Base-by-base conservation (phyloP, 257 asterid species). In the Phtheirospermum japonicum region DNA sequence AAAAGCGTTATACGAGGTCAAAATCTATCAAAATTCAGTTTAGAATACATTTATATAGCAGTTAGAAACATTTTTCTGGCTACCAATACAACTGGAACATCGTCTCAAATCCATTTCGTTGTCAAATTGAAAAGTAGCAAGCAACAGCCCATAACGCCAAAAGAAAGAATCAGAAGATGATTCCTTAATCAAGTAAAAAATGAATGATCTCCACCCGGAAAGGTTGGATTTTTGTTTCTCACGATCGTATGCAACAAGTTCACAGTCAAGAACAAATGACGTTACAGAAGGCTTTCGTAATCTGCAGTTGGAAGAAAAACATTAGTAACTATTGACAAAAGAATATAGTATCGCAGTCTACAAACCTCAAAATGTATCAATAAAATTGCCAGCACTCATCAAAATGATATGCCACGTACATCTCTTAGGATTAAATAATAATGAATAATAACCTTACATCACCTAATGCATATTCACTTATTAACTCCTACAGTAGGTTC, bases 231-330 rank as follows among this genome's bases (percentile, higher is more conserved):
- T 78, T 93, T 85, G 94, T 67, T 89, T 87, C 82, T 87, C 92
- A 42, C 90, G 95, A 49, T 89, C 96, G 16, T 77, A 89, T 67
- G 97, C 99, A 74, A 93, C 99, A 74, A 89, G 76, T 77, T 93
- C 99, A 34, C 99, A 93, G 67, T 93, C 97, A 45, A 93, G 96
- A 77, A 91, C 96, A 75, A 91, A 91, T 64, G 97, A 93, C 51
- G 77, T 73, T 31, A 80, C 87, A 54, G 92, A 75, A 20, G 97
- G 80, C 58, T 66, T 73, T 73, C 84, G 87, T 14, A 89, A 75
- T 75, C 99, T 93, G 92, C 84, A 77, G n/a, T 28, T 51, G 63
- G 65, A 68, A 30, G 52, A 50, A 61, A 23, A 67, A 9, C n/a
- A n/a, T n/a, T 46, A 70, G 63, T 37, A 50, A 63, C 28, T 69